Percentiles rank a stretch among this genome's conserved stretches.
Conservation (phyloP, 352 stramenopile species). For the Aphanomyces stellatus region DNA sequence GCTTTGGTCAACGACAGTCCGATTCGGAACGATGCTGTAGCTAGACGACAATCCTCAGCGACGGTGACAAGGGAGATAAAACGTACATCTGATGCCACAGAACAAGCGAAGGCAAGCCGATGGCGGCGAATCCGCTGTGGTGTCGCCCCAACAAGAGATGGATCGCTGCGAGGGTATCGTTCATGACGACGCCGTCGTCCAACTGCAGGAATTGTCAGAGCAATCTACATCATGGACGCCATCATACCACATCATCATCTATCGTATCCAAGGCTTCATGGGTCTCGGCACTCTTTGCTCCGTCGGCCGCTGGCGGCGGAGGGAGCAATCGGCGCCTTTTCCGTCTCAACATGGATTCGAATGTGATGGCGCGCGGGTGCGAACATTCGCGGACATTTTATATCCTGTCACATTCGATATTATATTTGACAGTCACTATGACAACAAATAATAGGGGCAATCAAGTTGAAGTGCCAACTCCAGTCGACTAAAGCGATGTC, state of each 20-base stretch:
- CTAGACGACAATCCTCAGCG: neutral
- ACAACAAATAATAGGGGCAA: too few relatives aligned
- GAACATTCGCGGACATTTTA: too few relatives aligned
- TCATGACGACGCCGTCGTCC: slow-evolving; percentile 5
- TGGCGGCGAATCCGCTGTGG: slow-evolving; percentile 1
- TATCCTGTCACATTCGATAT: too few relatives aligned
- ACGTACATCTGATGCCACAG: slow-evolving; percentile 13
- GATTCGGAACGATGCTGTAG: slow-evolving; percentile 7
- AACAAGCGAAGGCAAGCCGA: slow-evolving; percentile 8
- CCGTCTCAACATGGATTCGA: neutral
- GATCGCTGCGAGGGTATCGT: slow-evolving; percentile 14
- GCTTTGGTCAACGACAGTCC: slow-evolving; percentile 16
- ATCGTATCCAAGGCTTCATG: neutral
- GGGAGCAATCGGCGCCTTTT: neutral
- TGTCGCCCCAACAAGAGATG: slow-evolving; percentile 9
- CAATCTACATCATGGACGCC: neutral
- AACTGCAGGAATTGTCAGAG: neutral
- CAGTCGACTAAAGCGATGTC: too few relatives aligned
- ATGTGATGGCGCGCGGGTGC: too few relatives aligned
- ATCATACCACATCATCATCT: neutral
- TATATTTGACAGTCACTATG: too few relatives aligned
- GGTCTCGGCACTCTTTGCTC: neutral
- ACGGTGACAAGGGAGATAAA: neutral
- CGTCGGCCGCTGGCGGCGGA: neutral
- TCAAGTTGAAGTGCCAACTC: too few relatives aligned